Base-by-base conservation (phyloP, 2,329 filamentous ascomycete genomes). In the Didymella lethalis region DNA sequence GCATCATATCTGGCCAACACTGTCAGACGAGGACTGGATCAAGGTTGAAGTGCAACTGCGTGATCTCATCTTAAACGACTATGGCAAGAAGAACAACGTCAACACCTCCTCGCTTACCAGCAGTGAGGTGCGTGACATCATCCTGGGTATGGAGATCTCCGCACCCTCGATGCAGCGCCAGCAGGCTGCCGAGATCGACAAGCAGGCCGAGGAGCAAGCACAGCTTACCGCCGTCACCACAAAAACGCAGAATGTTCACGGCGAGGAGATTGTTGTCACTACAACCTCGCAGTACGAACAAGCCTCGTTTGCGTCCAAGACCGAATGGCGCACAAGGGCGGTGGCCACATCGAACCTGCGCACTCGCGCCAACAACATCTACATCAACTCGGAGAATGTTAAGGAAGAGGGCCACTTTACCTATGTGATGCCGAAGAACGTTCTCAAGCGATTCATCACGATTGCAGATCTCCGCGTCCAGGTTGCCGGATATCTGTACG, bases 41-140 rank as follows among this genome's bases (percentile, higher is more conserved):
- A 97, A 97, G 86, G 92, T 99, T n/a, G 95, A 99, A 83, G 93
- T 93, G 45, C 92, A 96, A 75, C 83, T 99, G 41, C 90, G 95
- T 77, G 95, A 99, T 82, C 82, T 99, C 65, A 99, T 99, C 71
- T 77, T 99, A 67, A 97, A 98, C 68, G 95, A 99, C 76, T 99
- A 99, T 75, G 95, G 95, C 75, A 99, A 98, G 86, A 99, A 99
- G 86, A 99, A 99, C 83, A 99, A 98, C 69, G 95, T 99, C 82
- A 99, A 99, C 71, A 94, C 95, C 12, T 96, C 96, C 16, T 97
- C 93, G 77, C 84, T 99, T 79, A 99, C 95, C 1, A 97, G 88
- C 75, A 97, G 91, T 71, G 95, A 99, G 86, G 95, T 99, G 49
- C 89, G 95, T 70, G 95, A 99, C 74, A 98, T 99, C 71, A 99